A percentile compares a stretch with the other conserved stretches of the same genome.
These are phyloP conservation scores for Cyberlindnera nakhonratchasimensis DNA, from an alignment of 805 yeast genomes.

Conservation along the genomic window DNA sequence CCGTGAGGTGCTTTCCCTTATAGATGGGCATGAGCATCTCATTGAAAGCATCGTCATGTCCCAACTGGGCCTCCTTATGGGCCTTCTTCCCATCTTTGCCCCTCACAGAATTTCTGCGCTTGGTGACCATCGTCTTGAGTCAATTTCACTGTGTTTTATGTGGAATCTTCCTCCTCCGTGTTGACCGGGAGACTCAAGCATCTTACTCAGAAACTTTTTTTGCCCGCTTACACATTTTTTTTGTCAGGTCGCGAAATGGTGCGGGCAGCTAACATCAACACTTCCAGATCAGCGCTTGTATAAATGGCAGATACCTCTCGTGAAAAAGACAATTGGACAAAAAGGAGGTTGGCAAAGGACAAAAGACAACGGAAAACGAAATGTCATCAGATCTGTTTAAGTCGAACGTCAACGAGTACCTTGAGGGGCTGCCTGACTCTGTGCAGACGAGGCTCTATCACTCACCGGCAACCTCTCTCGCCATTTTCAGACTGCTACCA, in stretches of 20 bases:
- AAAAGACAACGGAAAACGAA: not conserved
- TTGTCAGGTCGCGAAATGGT: not conserved
- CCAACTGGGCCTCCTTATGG: constrained; percentile 25
- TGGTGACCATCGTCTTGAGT: constrained; percentile 26
- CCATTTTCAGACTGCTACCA: constrained; percentile 87
- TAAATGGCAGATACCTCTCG: not conserved
- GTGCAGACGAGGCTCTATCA: constrained; percentile 81
- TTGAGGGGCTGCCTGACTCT: constrained; percentile 84
- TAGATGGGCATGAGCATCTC: constrained; percentile 77
- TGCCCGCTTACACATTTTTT: not conserved
- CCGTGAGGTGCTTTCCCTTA: constrained; percentile 83
- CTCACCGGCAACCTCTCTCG: constrained; percentile 91
- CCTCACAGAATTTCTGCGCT: constrained; percentile 24
- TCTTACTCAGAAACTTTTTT: constrained; percentile 18
- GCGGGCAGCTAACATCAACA: not conserved
- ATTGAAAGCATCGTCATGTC: constrained; percentile 60
- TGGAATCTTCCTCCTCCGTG: not conserved
- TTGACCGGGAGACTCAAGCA: too few species aligned
- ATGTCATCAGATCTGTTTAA: constrained; percentile 43
- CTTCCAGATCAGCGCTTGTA: too few species aligned
- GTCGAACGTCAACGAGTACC: constrained; percentile 78
- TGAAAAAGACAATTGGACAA: too few species aligned
- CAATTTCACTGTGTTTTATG: too few species aligned
- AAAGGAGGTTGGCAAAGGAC: too few species aligned
- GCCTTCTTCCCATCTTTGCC: constrained; percentile 9